Conservation (phyloP, 2,329 filamentous ascomycete species). For the Myriangium duriaei region DNA sequence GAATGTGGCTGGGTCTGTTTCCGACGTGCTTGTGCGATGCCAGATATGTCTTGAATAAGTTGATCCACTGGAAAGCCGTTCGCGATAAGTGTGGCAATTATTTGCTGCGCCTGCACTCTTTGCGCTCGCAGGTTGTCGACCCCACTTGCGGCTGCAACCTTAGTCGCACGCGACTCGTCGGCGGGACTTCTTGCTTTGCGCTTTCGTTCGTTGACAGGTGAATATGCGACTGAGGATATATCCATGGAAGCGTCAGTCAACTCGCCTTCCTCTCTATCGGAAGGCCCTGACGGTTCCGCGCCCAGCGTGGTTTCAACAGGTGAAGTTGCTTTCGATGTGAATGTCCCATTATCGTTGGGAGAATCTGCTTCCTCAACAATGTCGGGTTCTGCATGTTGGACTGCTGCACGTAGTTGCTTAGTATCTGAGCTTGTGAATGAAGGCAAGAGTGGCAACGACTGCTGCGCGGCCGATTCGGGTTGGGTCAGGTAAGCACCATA, state of each 20-base stretch:
- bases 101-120: conserved; percentile 11
- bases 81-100: conserved; percentile 26
- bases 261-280: conserved; percentile 12
- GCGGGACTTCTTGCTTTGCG: conserved; percentile 4
- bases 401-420: no score
- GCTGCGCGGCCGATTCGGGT: no score
- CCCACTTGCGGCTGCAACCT: conserved; percentile 1
- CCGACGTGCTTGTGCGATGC: conserved; percentile 25
- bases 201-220: background rate
- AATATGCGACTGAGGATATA: background rate
- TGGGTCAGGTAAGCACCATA: no score
- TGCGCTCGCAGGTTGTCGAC: conserved; percentile 1
- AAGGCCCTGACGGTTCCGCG: background rate
- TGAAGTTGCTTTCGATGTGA: no score
- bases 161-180: conserved; percentile 9
- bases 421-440: no score
- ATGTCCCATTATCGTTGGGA: no score
- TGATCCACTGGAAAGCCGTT: conserved; percentile 62
- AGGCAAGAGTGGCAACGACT: no score
- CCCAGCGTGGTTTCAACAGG: no score
- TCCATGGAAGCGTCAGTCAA: conserved; percentile 22
- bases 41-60: conserved; percentile 49
- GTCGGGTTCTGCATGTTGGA: no score
- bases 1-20: background rate
- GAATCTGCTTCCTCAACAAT: no score